Evolutionary conservation across 2,329 filamentous ascomycete species (phyloP).

Genomic region (Exophiala spinifera): DNA sequence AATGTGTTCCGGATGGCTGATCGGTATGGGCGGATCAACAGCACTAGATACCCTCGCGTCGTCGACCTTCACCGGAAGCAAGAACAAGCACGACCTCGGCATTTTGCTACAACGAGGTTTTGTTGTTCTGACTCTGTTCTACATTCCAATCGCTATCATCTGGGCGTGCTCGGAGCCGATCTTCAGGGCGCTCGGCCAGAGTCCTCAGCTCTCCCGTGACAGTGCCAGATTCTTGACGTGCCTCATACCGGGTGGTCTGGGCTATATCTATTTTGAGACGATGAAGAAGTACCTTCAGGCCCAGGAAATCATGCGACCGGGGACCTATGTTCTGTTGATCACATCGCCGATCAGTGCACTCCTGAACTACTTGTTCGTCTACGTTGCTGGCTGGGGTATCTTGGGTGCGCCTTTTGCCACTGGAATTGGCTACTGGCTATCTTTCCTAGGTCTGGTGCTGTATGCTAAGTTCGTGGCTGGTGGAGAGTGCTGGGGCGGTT

Average conservation of each 20-base stretch:
- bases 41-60: conserved; percentile 83
- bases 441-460: conserved; percentile 70
- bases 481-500: conserved; percentile 76
- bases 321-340: conserved; percentile 61
- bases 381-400: conserved; percentile 67
- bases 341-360: conserved; percentile 59
- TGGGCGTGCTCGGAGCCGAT: conserved; percentile 74
- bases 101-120: conserved; percentile 74
- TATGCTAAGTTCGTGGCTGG: conserved; percentile 71
- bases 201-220: conserved; percentile 70
- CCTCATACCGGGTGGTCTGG: conserved; percentile 75
- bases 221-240: conserved; percentile 70
- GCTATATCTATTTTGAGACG: conserved; percentile 83
- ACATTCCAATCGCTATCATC: conserved; percentile 66
- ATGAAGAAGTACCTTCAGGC: conserved; percentile 63
- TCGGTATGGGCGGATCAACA: conserved; percentile 80
- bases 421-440: conserved; percentile 80
- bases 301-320: conserved; percentile 62
- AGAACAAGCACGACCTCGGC: conserved; percentile 74
- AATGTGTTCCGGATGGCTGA: conserved; percentile 83
- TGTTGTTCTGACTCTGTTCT: conserved; percentile 68
- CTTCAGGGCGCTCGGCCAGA: conserved; percentile 72
- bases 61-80: conserved; percentile 75
- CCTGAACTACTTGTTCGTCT: conserved; percentile 67
- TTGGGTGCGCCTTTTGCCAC: conserved; percentile 79